A percentile compares a stretch with the other conserved stretches of the same genome.
Evolutionary conservation across 1,284 basidiomycete species (phyloP).

Genomic region (Ganoderma sinense): DNA sequence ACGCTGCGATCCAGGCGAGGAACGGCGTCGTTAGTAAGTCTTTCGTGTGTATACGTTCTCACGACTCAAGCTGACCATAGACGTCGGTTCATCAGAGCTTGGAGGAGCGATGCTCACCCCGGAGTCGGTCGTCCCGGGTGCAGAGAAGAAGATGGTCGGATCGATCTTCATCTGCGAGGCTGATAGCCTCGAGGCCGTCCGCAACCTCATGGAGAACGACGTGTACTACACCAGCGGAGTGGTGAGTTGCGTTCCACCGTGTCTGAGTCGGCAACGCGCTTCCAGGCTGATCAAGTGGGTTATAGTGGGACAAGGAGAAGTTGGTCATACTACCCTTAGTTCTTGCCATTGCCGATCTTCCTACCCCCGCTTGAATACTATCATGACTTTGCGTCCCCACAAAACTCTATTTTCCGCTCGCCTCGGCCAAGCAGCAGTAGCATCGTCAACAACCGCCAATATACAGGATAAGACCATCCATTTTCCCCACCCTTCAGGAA

Average conservation of each 20-base stretch:
- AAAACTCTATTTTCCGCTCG: not conserved
- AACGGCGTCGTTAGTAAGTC: constrained; percentile 40
- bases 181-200: constrained; percentile 37
- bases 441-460: not conserved
- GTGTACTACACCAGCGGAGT: constrained; percentile 41
- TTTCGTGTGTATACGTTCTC: not conserved
- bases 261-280: no score
- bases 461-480: not conserved
- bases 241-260: constrained; percentile 31
- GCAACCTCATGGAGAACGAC: constrained; percentile 39
- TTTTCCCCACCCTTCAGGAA: not conserved
- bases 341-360: constrained; percentile 24
- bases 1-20: constrained; percentile 30
- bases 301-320: constrained; percentile 37
- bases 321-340: constrained; percentile 29
- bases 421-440: no score
- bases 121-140: constrained; percentile 30
- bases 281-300: not conserved
- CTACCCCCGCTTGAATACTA: not conserved
- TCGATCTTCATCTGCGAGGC: constrained; percentile 41
- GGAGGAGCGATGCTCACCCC: constrained; percentile 38
- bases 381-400: no score
- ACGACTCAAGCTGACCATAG: not conserved
- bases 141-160: constrained; percentile 39
- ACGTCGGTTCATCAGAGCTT: constrained; percentile 20